Evolutionary conservation across 768 basidiomycete genomes (phyloP).

Genomic region (Hericium erinaceus): DNA sequence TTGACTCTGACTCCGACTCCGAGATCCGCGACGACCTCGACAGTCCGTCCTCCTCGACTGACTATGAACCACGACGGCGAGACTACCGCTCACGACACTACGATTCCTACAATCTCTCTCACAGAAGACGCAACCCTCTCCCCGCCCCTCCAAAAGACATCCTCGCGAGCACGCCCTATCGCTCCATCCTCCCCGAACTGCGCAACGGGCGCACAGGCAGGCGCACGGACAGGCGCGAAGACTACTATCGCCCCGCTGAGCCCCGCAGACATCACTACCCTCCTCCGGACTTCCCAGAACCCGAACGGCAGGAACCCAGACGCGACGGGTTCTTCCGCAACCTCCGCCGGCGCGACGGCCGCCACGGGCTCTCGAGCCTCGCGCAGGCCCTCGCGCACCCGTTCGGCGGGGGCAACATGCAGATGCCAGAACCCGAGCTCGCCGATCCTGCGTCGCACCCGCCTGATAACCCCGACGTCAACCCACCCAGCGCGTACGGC

Average conservation of each 20-base stretch:
- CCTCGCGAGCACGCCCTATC: not conserved
- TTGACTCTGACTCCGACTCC: not conserved
- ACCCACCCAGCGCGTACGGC: not conserved
- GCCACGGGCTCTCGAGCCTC: not conserved
- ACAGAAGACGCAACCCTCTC: not conserved
- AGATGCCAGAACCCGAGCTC: constrained; percentile 3
- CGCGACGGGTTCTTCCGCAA: constrained; percentile 3
- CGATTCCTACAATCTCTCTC: not conserved
- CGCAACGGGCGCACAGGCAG: not conserved
- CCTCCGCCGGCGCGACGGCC: not conserved
- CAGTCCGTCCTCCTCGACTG: not conserved
- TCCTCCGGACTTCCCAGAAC: not conserved
- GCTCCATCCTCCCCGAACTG: not conserved
- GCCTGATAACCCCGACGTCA: not conserved
- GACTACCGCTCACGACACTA: not conserved
- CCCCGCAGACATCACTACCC: not conserved
- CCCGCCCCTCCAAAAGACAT: not conserved
- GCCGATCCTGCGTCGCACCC: not conserved
- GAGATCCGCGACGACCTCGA: too few species aligned
- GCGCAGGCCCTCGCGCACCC: not conserved
- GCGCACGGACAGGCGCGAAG: not conserved
- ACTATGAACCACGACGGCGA: not conserved
- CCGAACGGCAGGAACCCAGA: not conserved
- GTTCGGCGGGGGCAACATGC: not conserved
- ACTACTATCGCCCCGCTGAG: not conserved